Conservation (phyloP, 176 grass and related monocot species). For the Pontederia paniculata region DNA sequence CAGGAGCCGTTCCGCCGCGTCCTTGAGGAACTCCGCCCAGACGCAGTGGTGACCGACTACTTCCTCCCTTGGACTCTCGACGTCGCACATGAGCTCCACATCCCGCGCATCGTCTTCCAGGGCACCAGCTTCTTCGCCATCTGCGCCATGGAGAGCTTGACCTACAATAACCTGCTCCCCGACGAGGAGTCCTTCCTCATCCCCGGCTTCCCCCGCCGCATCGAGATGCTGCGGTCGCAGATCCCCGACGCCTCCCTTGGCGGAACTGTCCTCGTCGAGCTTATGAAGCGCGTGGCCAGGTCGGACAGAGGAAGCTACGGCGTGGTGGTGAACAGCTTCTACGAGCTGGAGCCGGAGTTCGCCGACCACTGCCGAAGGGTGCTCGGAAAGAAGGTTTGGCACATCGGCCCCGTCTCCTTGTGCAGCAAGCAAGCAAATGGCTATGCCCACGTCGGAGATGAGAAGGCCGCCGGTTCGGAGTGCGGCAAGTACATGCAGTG, state of each 20-base stretch:
- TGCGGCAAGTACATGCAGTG: constrained; percentile 27
- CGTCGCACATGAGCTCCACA: no score
- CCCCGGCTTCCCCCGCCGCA: not conserved
- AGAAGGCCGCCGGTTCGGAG: constrained; percentile 15
- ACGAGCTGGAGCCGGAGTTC: not conserved
- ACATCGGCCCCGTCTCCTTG: not conserved
- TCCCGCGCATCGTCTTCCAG: no score
- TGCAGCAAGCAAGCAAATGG: not conserved
- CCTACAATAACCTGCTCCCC: no score
- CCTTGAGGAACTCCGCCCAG: no score
- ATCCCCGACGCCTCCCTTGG: not conserved
- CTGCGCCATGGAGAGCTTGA: no score
- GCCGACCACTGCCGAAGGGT: not conserved
- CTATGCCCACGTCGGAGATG: constrained; percentile 1
- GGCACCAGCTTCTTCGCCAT: no score
- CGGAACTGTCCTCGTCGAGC: not conserved
- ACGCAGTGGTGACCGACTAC: no score
- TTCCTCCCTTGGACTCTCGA: no score
- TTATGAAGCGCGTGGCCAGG: not conserved
- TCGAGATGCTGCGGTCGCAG: not conserved
- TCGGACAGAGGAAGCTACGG: not conserved
- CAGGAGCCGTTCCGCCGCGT: no score
- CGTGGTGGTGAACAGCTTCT: not conserved
- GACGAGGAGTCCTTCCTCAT: not conserved
- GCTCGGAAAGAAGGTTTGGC: not conserved